A percentile compares a stretch with the other conserved stretches of the same genome.
Evolutionary conservation across 495 filamentous ascomycete genomes (phyloP).

Genomic region (Lasiosphaeris hirsuta): DNA sequence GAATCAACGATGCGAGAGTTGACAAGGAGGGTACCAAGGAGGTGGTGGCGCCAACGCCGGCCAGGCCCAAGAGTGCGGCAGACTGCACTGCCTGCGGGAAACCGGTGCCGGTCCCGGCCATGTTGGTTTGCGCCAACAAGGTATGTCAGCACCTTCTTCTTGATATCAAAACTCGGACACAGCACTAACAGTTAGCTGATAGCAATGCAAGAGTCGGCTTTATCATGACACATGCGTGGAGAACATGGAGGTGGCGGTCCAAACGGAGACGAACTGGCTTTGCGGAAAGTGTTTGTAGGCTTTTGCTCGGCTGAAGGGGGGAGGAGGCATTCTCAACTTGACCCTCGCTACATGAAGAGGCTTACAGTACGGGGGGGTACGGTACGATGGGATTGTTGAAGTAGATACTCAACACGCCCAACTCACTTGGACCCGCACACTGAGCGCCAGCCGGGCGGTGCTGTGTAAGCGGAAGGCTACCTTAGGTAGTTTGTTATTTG

Average conservation of each 20-base stretch:
- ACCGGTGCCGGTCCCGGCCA: constrained; percentile 33
- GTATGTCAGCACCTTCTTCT: constrained; percentile 27
- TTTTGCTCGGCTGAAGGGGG: neutral
- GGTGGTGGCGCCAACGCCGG: constrained; percentile 12
- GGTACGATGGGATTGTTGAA: too few species aligned
- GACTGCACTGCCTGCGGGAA: constrained; percentile 38
- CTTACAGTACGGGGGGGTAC: too few species aligned
- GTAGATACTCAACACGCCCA: too few species aligned
- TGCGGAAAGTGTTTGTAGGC: constrained; percentile 17
- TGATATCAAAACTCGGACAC: neutral
- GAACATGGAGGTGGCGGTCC: constrained; percentile 10
- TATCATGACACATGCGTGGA: constrained; percentile 28
- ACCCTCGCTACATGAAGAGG: too few species aligned
- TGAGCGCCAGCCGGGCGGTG: too few species aligned
- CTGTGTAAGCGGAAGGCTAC: too few species aligned
- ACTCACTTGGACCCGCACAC: too few species aligned
- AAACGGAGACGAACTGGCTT: constrained; percentile 15
- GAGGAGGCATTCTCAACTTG: neutral
- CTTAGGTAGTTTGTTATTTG: too few species aligned
- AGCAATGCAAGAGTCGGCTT: constrained; percentile 37
- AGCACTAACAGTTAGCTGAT: constrained; percentile 14
- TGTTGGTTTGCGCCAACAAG: constrained; percentile 43
- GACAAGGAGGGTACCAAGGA: neutral
- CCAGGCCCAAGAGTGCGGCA: constrained; percentile 27
- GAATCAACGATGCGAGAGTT: constrained; percentile 36